Base-by-base conservation (phyloP, 176 grass and related monocot species). In the Bolboschoenus planiculmis region DNA sequence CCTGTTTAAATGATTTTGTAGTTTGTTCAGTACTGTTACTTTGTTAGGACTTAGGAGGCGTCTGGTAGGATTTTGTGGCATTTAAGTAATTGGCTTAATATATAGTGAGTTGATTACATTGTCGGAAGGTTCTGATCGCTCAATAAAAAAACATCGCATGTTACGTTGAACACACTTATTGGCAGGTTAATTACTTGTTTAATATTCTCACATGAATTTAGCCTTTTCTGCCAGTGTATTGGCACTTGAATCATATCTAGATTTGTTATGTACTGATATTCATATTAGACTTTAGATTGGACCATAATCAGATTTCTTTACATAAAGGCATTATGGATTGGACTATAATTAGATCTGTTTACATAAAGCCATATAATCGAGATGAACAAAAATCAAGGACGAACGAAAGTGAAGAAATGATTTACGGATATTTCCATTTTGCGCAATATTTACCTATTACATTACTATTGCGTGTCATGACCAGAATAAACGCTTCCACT, bases 31-130 rank as follows among this genome's bases (percentile, higher is more conserved):
- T n/a, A n/a, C n/a, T n/a, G n/a, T n/a, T n/a, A n/a, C n/a, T n/a
- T n/a, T n/a, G n/a, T n/a, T n/a, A 7, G 8, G 3, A 14, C 2
- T 68, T 40, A 20, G 29, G 15, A 2, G 62, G 15, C 30, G 29
- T 61, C 56, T 58, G 9, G 7, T 58, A 26, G 56, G 3, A 33
- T 63, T 2, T 64, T 64, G 29, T 64, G 29, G 27, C 9, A 64
- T 34, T 64, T 35, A 65, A 71, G 11, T 71, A 71, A 71, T 71
- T 43, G 37, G n/a, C 20, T 73, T 73, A 66, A 66, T 66, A 26
- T 73, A 42, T 63, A 64, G 5, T 33, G 62, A 36, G 39, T 47
- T 46, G 4, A 73, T 44, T 39, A 35, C 10, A 66, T 66, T 35
- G 13, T 66, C 13, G 16, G 5, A 66, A 37, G 14, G 62, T 36